Conservation (phyloP, 73 alveolate genomes). For the Urostyla sp. region DNA sequence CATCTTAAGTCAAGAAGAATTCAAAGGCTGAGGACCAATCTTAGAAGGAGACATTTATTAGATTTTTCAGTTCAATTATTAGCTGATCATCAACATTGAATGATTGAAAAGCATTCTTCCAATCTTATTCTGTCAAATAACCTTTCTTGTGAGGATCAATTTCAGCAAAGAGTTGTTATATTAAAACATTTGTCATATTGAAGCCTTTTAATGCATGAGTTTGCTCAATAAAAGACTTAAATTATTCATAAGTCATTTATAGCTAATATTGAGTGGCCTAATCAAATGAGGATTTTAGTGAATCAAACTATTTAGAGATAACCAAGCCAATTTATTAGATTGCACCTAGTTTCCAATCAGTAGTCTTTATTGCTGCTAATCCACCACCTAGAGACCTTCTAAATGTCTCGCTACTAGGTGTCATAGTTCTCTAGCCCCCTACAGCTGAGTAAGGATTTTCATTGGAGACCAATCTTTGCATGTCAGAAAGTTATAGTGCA, state of each 20-base stretch:
- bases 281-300: constrained; percentile 72
- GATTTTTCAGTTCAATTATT: constrained; percentile 77
- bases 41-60: constrained; percentile 67
- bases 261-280: constrained; percentile 70
- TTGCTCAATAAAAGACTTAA: constrained; percentile 73
- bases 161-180: constrained; percentile 76
- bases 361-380: constrained; percentile 63
- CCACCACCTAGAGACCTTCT: constrained; percentile 48
- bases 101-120: constrained; percentile 75
- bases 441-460: constrained; percentile 63
- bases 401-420: constrained; percentile 37
- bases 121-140: constrained; percentile 78
- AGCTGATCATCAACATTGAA: constrained; percentile 71
- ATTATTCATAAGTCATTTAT: constrained; percentile 69
- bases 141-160: constrained; percentile 87
- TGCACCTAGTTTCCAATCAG: constrained; percentile 86
- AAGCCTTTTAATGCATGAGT: constrained; percentile 78
- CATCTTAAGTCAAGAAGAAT: constrained; percentile 66
- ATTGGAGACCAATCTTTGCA: constrained; percentile 80
- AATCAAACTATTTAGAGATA: constrained; percentile 67
- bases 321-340: constrained; percentile 79
- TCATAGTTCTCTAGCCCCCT: constrained; percentile 47
- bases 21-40: constrained; percentile 80
- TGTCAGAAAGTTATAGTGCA: constrained; percentile 76
- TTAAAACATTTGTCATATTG: constrained; percentile 75